Evolutionary conservation across 2,329 filamentous ascomycete species (phyloP), one percentile per base, ranked within the genome.

Genomic region (Fragosphaeria purpurea): DNA sequence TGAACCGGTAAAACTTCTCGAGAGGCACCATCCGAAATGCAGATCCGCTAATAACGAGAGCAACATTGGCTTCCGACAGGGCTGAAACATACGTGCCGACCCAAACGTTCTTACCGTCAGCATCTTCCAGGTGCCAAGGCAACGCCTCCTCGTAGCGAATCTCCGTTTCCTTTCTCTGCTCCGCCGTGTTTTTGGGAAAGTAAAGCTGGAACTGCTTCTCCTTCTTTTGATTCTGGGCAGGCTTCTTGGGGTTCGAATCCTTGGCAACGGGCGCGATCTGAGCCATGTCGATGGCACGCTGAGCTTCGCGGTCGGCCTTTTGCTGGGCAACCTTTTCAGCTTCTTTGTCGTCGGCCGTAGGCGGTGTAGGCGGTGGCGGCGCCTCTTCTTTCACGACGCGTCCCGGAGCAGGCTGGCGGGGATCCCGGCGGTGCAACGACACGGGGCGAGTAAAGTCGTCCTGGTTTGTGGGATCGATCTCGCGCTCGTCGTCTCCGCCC

Each of bases 111-210:
- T 91, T 95, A 56, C 89, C 88, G 61, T 98, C 91, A 41, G 90
- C 94, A 65, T 98, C 93, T 64, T 98, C 93, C 38, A 98, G 68
- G 64, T 96, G 90, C 93, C 93, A 98, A 6, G 93, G 93, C 46
- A 96, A 73, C 4, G 91, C 88, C 66, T 98, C 93, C 64, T 97
- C 93, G 58, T 97, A 98, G 56, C 90, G 85, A 68, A 80, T 81
- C 51, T 80, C 79, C 0, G 75, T 74, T 52, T 82, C 76, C 71
- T 76, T 94, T 75, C 77, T 93, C 71, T 69, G 91, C 61, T 91
- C 89, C 61, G 90, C 89, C 6, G 77, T 76, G 50, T 78, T 77
- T 51, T 94, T 86, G n/a, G 85, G 80, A 58, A 88, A 83, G 62
- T 87, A 89, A 30, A 95, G 86, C 60, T 89, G 87, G 56, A 88